Evolutionary conservation across 257 asterid genomes (phyloP), one percentile per base, ranked within the genome.

Genomic region (Nyctanthes arbortristis): DNA sequence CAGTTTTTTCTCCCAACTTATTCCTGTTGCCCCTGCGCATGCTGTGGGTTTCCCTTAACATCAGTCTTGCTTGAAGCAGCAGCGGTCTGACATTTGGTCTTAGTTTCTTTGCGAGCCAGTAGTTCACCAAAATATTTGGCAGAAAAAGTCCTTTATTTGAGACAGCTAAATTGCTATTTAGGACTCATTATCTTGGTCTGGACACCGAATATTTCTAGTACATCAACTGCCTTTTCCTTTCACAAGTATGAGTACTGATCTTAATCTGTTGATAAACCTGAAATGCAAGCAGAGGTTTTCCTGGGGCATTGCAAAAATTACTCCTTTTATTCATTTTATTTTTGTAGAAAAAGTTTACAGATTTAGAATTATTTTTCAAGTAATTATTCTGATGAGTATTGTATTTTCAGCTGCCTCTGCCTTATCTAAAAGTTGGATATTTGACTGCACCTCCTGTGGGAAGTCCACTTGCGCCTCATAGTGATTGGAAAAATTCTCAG

Each of bases 361-460:
- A 1, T 29, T 27, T 14, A 32, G n/a, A 14, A 39, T 20, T 20
- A n/a, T 63, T 66, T 57, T 67, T 59, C 43, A 14, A 36, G 27
- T 65, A 47, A 35, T 36, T 40, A n/a, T 61, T 27, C 80, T 82
- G 73, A 77, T 61, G 35, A 61, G 61, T 49, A 43, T 61, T 71
- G 35, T 49, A 61, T 84, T 82, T 73, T 49, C 97, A 94, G 99
- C 90, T 94, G 67, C 99, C 99, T 58, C 86, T 94, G 64, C 99
- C 99, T 57, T 89, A 80, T 76, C 84, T 94, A 49, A 91, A 91
- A 89, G 84, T 88, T 54, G 99, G 99, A 67, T 91, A 91, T 79
- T 77, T 94, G 56, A 88, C 96, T 9, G 96, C 97, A 61, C 97
- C 97, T 37, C 97, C 99, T 49, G 85, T 82, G 22, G 99, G 97